Conservation (phyloP, 2,329 filamentous ascomycete species). For the Ophidiomyces ophidiicola region DNA sequence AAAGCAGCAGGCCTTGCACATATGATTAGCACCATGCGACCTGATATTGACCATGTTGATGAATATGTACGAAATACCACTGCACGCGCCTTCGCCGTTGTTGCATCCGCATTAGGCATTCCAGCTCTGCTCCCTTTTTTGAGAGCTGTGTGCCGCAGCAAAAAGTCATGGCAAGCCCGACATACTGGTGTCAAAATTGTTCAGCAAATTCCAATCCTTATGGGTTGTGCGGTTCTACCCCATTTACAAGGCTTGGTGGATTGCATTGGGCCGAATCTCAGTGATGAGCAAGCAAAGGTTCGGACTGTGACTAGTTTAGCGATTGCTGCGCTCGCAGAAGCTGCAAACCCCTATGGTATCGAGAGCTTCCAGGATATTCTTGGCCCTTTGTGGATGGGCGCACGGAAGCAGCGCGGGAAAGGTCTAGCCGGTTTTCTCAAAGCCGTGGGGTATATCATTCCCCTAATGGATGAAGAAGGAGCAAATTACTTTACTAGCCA, state of each 20-base stretch:
- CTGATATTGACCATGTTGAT: constrained; percentile 95
- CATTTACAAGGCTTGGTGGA: constrained; percentile 94
- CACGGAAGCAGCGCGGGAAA: constrained; percentile 90
- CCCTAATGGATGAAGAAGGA: constrained; percentile 98
- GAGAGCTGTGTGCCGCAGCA: constrained; percentile 88
- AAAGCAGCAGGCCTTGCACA: constrained; percentile 94
- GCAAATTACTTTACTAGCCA: constrained; percentile 98
- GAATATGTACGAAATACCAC: constrained; percentile 98
- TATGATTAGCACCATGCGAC: constrained; percentile 99
- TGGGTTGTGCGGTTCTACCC: constrained; percentile 92
- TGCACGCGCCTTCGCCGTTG: constrained; percentile 89
- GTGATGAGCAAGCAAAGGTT: constrained; percentile 96
- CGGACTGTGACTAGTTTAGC: constrained; percentile 90
- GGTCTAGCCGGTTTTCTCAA: constrained; percentile 92
- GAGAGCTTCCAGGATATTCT: constrained; percentile 97
- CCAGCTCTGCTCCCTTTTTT: constrained; percentile 90
- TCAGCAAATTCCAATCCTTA: constrained; percentile 95
- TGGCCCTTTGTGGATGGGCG: constrained; percentile 93
- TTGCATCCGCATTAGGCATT: constrained; percentile 90
- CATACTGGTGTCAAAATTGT: constrained; percentile 99
- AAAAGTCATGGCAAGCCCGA: constrained; percentile 97
- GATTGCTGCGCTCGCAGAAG: constrained; percentile 88
- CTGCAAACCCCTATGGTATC: constrained; percentile 95
- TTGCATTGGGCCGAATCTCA: constrained; percentile 88
- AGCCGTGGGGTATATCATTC: constrained; percentile 95